Percentiles rank a stretch among this genome's conserved stretches.
phyloP scores from a whole-genome alignment of 805 yeast genomes.

The Tetrapisispora taiwanensis region DNA sequence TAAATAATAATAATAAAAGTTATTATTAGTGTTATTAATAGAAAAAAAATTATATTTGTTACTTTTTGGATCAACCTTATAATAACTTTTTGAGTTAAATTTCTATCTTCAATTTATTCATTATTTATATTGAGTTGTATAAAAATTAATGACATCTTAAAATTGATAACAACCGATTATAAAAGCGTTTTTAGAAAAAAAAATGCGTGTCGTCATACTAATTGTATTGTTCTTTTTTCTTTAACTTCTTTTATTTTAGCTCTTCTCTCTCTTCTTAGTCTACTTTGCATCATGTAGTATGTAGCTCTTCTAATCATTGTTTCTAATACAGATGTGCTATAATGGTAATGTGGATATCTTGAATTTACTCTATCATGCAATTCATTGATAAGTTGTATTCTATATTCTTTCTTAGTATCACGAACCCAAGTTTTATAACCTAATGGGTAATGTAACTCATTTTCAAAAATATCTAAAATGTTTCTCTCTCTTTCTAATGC shows the following conservation, averaged over 20 bases:
- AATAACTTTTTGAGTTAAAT: no score
- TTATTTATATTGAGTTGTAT: neutral
- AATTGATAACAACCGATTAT: neutral
- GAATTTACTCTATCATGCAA: conserved; percentile 39
- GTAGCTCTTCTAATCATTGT: conserved; percentile 73
- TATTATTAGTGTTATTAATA: no score
- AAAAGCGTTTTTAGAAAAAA: neutral
- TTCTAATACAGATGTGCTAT: conserved; percentile 41
- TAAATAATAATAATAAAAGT: no score
- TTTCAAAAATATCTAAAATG: conserved; percentile 42
- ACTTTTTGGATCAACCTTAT: neutral
- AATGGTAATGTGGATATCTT: conserved; percentile 43
- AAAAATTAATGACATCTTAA: neutral
- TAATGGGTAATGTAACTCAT: conserved; percentile 56
- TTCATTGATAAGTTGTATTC: conserved; percentile 41
- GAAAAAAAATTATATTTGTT: no score
- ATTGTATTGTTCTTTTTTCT: neutral
- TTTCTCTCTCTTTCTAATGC: conserved; percentile 47
- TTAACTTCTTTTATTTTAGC: conserved; percentile 29
- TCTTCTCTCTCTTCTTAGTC: conserved; percentile 59
- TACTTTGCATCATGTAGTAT: conserved; percentile 69
- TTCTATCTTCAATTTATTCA: no score
- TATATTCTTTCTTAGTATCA: conserved; percentile 50
- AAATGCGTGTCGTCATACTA: neutral
- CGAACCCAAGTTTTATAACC: conserved; percentile 81